Evolutionary conservation across 768 basidiomycete genomes (phyloP).

Genomic region (Amyloporia xantha): DNA sequence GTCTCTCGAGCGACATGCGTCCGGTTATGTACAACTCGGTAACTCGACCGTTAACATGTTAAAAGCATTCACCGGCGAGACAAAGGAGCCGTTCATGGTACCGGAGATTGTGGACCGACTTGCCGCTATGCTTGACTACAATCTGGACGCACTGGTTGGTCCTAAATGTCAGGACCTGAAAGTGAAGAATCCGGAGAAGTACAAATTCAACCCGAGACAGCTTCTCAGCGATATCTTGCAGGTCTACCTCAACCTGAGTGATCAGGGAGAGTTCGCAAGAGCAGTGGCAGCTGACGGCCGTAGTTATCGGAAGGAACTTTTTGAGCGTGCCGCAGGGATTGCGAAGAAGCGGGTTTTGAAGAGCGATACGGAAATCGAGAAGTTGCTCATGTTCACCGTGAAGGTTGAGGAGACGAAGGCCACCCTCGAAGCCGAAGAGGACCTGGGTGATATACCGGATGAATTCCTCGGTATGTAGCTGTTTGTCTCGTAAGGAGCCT

Average conservation of each 20-base stretch:
- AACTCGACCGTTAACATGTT: constrained; percentile 86
- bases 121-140: constrained; percentile 96
- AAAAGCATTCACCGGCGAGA: constrained; percentile 87
- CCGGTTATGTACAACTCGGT: constrained; percentile 81
- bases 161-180: constrained; percentile 82
- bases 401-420: constrained; percentile 81
- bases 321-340: constrained; percentile 69
- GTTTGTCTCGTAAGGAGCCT: constrained; percentile 24
- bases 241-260: constrained; percentile 84
- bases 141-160: constrained; percentile 83
- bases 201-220: constrained; percentile 78
- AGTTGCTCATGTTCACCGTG: constrained; percentile 60
- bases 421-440: constrained; percentile 83
- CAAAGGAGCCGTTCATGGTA: constrained; percentile 89
- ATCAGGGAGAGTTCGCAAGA: constrained; percentile 68
- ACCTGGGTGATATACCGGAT: constrained; percentile 88
- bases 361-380: constrained; percentile 67
- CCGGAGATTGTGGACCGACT: constrained; percentile 93
- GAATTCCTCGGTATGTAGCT: constrained; percentile 80
- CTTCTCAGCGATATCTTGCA: constrained; percentile 84
- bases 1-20: constrained; percentile 76
- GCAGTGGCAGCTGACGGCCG: constrained; percentile 93
- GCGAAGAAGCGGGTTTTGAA: constrained; percentile 61
- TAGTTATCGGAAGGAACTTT: constrained; percentile 80
- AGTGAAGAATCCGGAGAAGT: constrained; percentile 82